These are phyloP conservation scores for Backusella parvicylindrica DNA, from an alignment of 192 early-diverging fungal genomes.

Conservation along the genomic window DNA sequence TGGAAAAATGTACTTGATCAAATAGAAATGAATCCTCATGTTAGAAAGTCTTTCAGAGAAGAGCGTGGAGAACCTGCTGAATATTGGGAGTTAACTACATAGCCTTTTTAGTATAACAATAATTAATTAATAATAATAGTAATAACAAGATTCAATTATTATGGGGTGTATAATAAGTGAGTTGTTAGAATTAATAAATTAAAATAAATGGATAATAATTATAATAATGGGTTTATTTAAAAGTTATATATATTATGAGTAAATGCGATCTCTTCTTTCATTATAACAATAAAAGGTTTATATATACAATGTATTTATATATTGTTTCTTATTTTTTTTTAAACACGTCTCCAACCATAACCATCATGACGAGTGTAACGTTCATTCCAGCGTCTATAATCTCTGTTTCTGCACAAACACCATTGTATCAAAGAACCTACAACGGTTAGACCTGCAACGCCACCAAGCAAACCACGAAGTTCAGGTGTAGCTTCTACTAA, in stretches of 20 bases:
- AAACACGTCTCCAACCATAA: conserved; percentile 32
- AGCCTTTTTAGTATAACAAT: background rate
- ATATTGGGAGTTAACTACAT: background rate
- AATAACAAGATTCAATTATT: background rate
- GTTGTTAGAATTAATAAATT: background rate
- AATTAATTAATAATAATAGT: background rate
- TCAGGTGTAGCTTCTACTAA: conserved; percentile 37
- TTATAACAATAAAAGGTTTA: background rate
- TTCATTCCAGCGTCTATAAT: background rate
- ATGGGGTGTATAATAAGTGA: background rate
- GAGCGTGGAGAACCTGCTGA: background rate
- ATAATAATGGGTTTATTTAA: background rate
- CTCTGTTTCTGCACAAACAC: conserved; percentile 38
- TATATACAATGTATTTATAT: conserved; percentile 9
- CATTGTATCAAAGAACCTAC: conserved; percentile 72
- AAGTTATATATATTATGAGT: background rate
- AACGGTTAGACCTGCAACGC: conserved; percentile 56
- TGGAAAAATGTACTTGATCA: background rate
- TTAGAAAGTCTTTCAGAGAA: background rate
- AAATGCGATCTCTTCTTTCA: background rate
- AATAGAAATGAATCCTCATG: background rate
- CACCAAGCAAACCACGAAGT: conserved; percentile 69
- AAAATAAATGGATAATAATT: background rate
- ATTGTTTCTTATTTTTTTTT: background rate
- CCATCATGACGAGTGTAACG: conserved; percentile 17